Evolutionary conservation across 2,329 filamentous ascomycete species (phyloP).

Genomic region (Penicillium concentricum): DNA sequence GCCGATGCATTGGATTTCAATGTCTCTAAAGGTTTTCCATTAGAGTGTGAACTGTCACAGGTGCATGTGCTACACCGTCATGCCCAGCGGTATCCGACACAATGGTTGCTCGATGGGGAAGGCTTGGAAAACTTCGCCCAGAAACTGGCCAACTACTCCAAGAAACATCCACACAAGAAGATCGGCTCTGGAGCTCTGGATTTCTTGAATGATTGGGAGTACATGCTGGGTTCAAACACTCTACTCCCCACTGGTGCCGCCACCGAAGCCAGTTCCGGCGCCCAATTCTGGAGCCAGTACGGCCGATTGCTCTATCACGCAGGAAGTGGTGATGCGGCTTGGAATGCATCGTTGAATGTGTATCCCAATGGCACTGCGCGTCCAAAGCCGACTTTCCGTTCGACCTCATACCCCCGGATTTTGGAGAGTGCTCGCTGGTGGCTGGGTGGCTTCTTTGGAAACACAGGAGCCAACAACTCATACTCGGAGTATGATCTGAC

Average conservation of each 20-base stretch:
- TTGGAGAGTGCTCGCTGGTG: conserved; percentile 48
- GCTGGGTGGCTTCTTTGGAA: conserved; percentile 42
- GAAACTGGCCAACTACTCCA: conserved; percentile 50
- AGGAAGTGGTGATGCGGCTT: conserved; percentile 46
- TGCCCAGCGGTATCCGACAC: conserved; percentile 53
- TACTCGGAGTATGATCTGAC: conserved; percentile 41
- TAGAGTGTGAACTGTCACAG: conserved; percentile 56
- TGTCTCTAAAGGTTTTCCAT: conserved; percentile 46
- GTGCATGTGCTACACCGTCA: conserved; percentile 56
- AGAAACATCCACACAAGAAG: conserved; percentile 30
- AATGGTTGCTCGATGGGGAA: conserved; percentile 47
- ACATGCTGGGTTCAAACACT: conserved; percentile 46
- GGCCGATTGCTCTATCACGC: conserved; percentile 56
- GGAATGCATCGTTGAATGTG: conserved; percentile 42
- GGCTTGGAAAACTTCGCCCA: conserved; percentile 50
- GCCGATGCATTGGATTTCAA: conserved; percentile 21
- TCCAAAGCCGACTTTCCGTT: conserved; percentile 52
- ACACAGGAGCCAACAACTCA: conserved; percentile 24
- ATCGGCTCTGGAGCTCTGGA: conserved; percentile 48
- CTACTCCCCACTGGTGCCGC: conserved; percentile 51
- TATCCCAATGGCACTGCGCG: conserved; percentile 48
- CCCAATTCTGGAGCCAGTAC: conserved; percentile 55
- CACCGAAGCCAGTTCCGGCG: conserved; percentile 52
- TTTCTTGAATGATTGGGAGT: conserved; percentile 55
- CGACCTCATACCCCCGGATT: conserved; percentile 56